Base-by-base conservation (phyloP, 2,329 filamentous ascomycete genomes). In the Bipolaris bicolor region DNA sequence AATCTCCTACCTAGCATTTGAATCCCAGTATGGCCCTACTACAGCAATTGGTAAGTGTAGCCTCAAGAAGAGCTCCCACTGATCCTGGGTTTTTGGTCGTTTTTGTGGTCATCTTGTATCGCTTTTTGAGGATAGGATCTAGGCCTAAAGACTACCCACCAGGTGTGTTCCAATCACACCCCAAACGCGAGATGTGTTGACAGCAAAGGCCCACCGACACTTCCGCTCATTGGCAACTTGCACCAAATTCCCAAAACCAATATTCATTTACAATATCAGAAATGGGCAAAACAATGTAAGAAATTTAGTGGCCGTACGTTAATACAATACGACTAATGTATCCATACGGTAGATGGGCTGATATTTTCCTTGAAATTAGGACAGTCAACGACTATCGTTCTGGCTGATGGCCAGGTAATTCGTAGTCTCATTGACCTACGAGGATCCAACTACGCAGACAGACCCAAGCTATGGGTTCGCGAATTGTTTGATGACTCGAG, bases 201-300 rank as follows among this genome's bases (percentile, higher is more conserved):
- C 22, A 3, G 22, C 22, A 24, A 24, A 24, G 82, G 82, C 0
- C 82, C 82, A 6, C 80, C 80, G 3, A 82, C 81, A 0, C 34
- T 83, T 3, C 82, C 81, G 0, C 55, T 84, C 5, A 61, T 84
- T 13, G 82, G 82, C 5, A 84, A 83, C 40, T 61, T 83, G 4
- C 81, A 82, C 62, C 79, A 61, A 68, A 80, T 83, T 60, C 81
- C 80, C 0, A 68, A 65, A 1, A 46, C 70, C 10, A 67, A 80
- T 39, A 66, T 66, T 0, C 79, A 83, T 53, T 15, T 39, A 39
- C 13, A 15, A 15, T 82, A 82, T 50, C 68, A 80, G 37, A 78
- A 80, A 65, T 84, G 82, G 83, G 80, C 82, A 16, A 36, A 53
- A 18, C 7, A 53, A 40, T 53, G 51, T 53, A 47, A 29, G 41